A percentile compares a stretch with the other conserved stretches of the same genome.
These are phyloP conservation scores for Nitzschia palea DNA, from an alignment of 108 stramenopile species.

Conservation along the genomic window DNA sequence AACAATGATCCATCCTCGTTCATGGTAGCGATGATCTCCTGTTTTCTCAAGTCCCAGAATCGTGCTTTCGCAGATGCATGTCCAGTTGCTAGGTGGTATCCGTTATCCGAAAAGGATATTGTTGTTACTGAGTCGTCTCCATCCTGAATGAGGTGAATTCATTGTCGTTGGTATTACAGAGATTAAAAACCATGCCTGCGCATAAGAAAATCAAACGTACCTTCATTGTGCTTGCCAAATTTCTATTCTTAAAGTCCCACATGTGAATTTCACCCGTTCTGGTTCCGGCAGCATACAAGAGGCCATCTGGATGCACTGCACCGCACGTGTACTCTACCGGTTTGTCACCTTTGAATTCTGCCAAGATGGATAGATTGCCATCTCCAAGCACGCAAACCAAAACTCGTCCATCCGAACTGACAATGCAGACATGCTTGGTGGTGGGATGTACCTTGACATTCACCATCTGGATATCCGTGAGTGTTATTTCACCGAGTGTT, in stretches of 20 bases:
- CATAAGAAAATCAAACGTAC: constrained; percentile 1
- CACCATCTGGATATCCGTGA: constrained; percentile 12
- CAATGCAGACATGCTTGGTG: constrained; percentile 43
- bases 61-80: constrained; percentile 42
- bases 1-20: constrained; percentile 24
- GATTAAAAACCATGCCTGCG: not conserved
- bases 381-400: constrained; percentile 33
- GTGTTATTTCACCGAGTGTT: not conserved
- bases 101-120: constrained; percentile 87
- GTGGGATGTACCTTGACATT: constrained; percentile 57
- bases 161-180: no score
- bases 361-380: constrained; percentile 6
- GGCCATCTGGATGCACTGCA: constrained; percentile 90
- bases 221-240: constrained; percentile 56
- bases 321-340: constrained; percentile 47
- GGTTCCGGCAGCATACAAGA: constrained; percentile 76
- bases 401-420: constrained; percentile 23
- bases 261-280: constrained; percentile 52
- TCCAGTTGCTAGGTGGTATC: constrained; percentile 73
- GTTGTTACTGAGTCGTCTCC: constrained; percentile 45
- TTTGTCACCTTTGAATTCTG: constrained; percentile 11
- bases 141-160: no score
- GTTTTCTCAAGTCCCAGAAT: constrained; percentile 89
- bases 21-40: constrained; percentile 54
- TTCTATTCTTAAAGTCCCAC: constrained; percentile 88